These are phyloP conservation scores for Saccharomycopsis babjevae DNA, from an alignment of 805 yeast species.

Conservation along the genomic window DNA sequence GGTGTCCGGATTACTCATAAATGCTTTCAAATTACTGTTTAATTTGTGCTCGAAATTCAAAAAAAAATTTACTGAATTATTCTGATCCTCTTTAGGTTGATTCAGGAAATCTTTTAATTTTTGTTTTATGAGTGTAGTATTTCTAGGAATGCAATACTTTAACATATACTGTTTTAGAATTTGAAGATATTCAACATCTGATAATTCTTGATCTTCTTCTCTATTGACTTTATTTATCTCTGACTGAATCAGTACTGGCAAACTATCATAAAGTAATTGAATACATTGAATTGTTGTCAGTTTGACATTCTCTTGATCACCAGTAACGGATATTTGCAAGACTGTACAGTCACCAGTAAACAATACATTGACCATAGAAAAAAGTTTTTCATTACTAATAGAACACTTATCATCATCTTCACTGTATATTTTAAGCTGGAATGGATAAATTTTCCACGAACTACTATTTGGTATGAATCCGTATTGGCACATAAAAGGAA, in stretches of 20 bases:
- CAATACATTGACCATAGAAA: neutral
- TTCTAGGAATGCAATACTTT: neutral
- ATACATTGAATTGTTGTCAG: neutral
- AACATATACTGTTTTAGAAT: neutral
- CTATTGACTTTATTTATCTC: neutral
- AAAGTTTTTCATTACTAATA: neutral
- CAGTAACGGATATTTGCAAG: neutral
- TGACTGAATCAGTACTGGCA: neutral
- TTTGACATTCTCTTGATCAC: neutral
- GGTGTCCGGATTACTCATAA: neutral
- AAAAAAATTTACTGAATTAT: neutral
- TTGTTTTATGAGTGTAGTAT: neutral
- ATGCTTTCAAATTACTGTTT: neutral
- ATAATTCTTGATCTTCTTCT: neutral
- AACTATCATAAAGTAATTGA: neutral
- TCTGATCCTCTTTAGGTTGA: neutral
- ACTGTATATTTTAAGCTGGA: neutral
- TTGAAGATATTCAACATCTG: neutral
- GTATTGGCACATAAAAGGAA: neutral
- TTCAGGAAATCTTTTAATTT: neutral
- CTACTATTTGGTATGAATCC: constrained; percentile 1
- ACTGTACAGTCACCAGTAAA: neutral
- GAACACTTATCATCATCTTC: neutral
- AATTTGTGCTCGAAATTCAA: neutral
- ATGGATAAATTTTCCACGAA: neutral